Base-by-base conservation (phyloP, 2,329 filamentous ascomycete genomes). In the Westerdykella aurantiaca region DNA sequence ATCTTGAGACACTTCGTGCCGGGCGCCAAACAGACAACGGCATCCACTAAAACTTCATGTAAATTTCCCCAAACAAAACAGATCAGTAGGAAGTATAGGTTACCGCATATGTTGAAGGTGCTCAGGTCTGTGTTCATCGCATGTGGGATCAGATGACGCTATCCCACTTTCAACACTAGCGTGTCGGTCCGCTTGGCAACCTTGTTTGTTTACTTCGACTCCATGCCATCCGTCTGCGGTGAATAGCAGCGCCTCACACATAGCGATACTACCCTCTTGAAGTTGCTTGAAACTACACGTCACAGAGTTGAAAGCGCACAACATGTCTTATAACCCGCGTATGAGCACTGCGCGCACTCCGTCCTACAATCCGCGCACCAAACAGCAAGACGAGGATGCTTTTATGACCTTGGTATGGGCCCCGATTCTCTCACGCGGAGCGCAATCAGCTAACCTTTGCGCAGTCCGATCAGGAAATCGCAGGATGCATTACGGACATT, bases 401-500 rank as follows among this genome's bases (percentile, higher is more conserved):
- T 75, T 75, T 59, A 75, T 75, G 72, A 74, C 68, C 38, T 51
- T 76, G 63, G 73, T 74, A 65, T 48, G 63, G 35, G 14, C 44
- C 41, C 6, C 23, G 4, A 33, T 31, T 12, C n/a, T 33, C 10
- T 13, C 2, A 34, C 18, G 6, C 5, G 12, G n/a, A 18, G n/a
- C 22, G 25, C 42, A 16, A 35, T 35, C 13, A 41, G 40, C 58
- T 63, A 44, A 62, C 46, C n/a, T n/a, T 12, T 4, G 5, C n/a
- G 10, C 41, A 83, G 80, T 74, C 79, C 38, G 80, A 83, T 52
- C 71, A 74, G 50, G 93, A 98, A 68, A 96, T 98, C 49, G 91
- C 91, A 56, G 89, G 87, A 65, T 98, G 93, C 69, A 96, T 98
- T 72, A 93, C 85, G 60, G 93, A 97, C 67, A 95, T 97, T 60